Evolutionary conservation across 2,329 filamentous ascomycete species (phyloP).

Genomic region (Penicillium psychrosexuale): DNA sequence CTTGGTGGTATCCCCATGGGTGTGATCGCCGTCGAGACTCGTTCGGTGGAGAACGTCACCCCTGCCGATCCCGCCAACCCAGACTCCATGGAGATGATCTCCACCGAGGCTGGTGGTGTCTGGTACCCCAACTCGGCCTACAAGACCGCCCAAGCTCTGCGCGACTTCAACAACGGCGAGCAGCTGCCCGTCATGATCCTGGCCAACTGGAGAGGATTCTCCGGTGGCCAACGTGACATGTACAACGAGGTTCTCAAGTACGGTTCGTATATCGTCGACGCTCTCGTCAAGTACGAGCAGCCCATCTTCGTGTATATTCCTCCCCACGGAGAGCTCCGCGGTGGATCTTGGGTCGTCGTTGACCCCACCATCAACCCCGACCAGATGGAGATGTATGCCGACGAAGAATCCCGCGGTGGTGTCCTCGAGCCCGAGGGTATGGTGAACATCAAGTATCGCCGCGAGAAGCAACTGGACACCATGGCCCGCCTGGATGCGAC

Average conservation of each 20-base stretch:
- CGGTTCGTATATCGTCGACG: slow-evolving; percentile 97
- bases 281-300: slow-evolving; percentile 97
- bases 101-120: slow-evolving; percentile 93
- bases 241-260: slow-evolving; percentile 99
- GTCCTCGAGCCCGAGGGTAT: slow-evolving; percentile 98
- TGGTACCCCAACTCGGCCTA: slow-evolving; percentile 99
- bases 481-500: slow-evolving; percentile 89
- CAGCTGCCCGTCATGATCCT: slow-evolving; percentile 98
- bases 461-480: slow-evolving; percentile 93
- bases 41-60: slow-evolving; percentile 92
- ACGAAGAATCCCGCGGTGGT: slow-evolving; percentile 90
- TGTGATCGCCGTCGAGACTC: slow-evolving; percentile 95
- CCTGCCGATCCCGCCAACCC: slow-evolving; percentile 97
- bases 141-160: slow-evolving; percentile 98
- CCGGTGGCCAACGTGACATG: slow-evolving; percentile 98
- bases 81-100: slow-evolving; percentile 94
- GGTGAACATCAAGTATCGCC: slow-evolving; percentile 96
- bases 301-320: slow-evolving; percentile 99
- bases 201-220: slow-evolving; percentile 99
- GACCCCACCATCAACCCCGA: slow-evolving; percentile 97
- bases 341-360: slow-evolving; percentile 98
- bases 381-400: slow-evolving; percentile 99
- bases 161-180: slow-evolving; percentile 98
- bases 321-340: slow-evolving; percentile 91
- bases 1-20: slow-evolving; percentile 96